A percentile compares a stretch with the other conserved stretches of the same genome.
These are phyloP conservation scores for Sordariomycetes sp. DNA, from an alignment of 2,329 filamentous ascomycete species.

Conservation along the genomic window DNA sequence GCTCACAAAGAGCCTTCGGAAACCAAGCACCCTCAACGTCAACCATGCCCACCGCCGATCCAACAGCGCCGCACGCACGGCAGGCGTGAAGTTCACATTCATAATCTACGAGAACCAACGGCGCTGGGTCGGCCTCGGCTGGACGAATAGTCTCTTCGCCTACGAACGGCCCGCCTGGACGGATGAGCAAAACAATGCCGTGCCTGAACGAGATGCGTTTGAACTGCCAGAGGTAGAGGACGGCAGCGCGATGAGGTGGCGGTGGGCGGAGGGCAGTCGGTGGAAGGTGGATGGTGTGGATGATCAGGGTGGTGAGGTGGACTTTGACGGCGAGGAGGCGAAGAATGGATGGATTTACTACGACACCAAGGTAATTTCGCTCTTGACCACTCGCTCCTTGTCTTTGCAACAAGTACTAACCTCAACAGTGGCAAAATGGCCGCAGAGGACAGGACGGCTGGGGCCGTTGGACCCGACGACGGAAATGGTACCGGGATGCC, in stretches of 20 bases:
- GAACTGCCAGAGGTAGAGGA: conserved; percentile 54
- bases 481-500: conserved; percentile 95
- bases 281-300: conserved; percentile 78
- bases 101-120: conserved; percentile 95
- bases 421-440: conserved; percentile 75
- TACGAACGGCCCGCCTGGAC: conserved; percentile 91
- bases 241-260: conserved; percentile 46
- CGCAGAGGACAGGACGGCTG: conserved; percentile 80
- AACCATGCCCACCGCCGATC: conserved; percentile 6
- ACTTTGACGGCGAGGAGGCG: conserved; percentile 50
- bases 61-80: conserved; percentile 38
- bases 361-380: conserved; percentile 72
- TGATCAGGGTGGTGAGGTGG: conserved; percentile 33
- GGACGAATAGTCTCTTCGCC: conserved; percentile 84
- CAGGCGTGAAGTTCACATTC: conserved; percentile 91
- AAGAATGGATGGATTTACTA: conserved; percentile 92
- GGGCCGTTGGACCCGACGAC: conserved; percentile 84
- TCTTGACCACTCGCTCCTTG: not conserved
- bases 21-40: conserved; percentile 5
- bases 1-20: conserved; percentile 32
- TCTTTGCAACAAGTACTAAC: conserved; percentile 8
- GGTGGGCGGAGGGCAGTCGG: conserved; percentile 76
- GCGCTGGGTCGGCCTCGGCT: conserved; percentile 88
- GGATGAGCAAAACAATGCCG: conserved; percentile 83
- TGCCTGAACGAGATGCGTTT: conserved; percentile 63